Base-by-base conservation (phyloP, 768 basidiomycete genomes). In the Boletus coccyginus region DNA sequence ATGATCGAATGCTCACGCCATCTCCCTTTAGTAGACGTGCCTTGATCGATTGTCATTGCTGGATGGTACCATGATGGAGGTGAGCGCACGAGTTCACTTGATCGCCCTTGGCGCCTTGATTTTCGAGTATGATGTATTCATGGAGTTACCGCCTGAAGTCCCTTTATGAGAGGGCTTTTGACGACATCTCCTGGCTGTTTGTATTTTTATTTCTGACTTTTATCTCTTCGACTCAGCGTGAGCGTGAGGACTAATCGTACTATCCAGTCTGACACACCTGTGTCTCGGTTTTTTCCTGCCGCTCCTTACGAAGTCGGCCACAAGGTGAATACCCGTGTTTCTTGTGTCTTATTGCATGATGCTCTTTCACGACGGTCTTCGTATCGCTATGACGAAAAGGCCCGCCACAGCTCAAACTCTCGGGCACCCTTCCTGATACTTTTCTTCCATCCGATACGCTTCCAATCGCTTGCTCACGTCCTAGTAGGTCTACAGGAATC, bases 331-430 rank as follows among this genome's bases (percentile, higher is more conserved):
- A 41, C 14, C 6, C 14, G 24, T 35, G 0, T 35, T 7, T 9
- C 7, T n/a, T 49, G 7, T 0, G 0, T 27, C 19, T 16, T 39
- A 3, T 39, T 42, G 9, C 8, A 55, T 62, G 67, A 66, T 68
- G 70, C 35, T 55, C 35, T 45, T 54, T 60, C 88, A 91, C 90
- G 90, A 92, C 90, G 90, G 90, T 92, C 90, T 91, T 89, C 90
- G 90, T 91, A 92, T 66, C 55, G 71, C 62, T 55, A 73, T 90
- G 88, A 86, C 90, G 90, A 92, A 92, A 88, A 69, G 83, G 90
- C 90, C 90, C 89, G 90, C 86, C 86, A 89, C 85, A 92, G 90
- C 90, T 92, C 90, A 91, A 79, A 60, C 66, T 44, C 72, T 83
- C 87, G 90, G 90, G 88, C 88, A 76, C 84, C 88, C 84, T 75